These are phyloP conservation scores for Candida jianshihensis DNA, from an alignment of 805 yeast species.

Conservation along the genomic window DNA sequence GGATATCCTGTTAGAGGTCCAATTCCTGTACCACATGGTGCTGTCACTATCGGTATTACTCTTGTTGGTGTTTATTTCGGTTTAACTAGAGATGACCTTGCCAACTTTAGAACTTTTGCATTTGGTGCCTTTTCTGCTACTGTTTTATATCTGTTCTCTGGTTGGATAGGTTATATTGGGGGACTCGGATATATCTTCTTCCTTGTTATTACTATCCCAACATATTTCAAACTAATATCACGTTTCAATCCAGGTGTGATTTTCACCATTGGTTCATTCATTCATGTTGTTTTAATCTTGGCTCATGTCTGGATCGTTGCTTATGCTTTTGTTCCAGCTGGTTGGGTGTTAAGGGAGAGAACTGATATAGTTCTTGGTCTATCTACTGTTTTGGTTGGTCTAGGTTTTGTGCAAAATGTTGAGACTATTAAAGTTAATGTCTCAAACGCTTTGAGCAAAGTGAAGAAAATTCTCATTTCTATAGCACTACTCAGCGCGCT, in stretches of 20 bases:
- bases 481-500: constrained; percentile 40
- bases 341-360: constrained; percentile 80
- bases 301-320: constrained; percentile 97
- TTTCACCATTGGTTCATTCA: constrained; percentile 41
- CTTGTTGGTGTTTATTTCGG: constrained; percentile 49
- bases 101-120: constrained; percentile 31
- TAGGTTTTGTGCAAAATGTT: constrained; percentile 37
- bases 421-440: constrained; percentile 5
- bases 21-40: constrained; percentile 75
- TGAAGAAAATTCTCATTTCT: constrained; percentile 24
- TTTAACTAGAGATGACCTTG: constrained; percentile 14
- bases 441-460: constrained; percentile 7
- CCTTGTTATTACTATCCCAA: constrained; percentile 57
- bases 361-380: constrained; percentile 63
- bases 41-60: constrained; percentile 54
- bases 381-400: constrained; percentile 45
- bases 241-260: constrained; percentile 49
- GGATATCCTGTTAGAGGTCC: constrained; percentile 90
- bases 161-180: constrained; percentile 74
- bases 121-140: constrained; percentile 35
- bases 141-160: constrained; percentile 42
- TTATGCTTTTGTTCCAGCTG: constrained; percentile 96
- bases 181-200: constrained; percentile 62
- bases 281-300: constrained; percentile 50
- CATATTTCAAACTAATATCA: constrained; percentile 50